Evolutionary conservation across 768 basidiomycete genomes (phyloP).

Genomic region (Russula dissimulans): DNA sequence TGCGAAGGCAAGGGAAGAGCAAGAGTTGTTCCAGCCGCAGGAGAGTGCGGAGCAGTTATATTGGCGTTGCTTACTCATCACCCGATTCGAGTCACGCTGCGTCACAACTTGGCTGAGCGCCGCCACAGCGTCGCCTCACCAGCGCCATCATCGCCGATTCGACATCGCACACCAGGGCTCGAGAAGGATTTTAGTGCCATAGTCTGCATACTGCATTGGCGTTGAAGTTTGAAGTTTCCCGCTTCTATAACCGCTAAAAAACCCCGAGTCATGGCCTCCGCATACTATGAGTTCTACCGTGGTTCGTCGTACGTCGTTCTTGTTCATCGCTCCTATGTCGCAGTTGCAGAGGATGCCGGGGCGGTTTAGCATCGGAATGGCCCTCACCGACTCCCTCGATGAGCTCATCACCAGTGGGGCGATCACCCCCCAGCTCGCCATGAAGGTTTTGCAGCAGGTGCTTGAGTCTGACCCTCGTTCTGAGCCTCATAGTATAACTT

Average conservation of each 20-base stretch:
- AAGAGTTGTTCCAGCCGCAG: not conserved
- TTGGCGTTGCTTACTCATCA: conserved; percentile 1
- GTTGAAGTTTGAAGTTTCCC: not conserved
- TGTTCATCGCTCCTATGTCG: conserved; percentile 26
- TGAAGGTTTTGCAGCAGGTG: conserved; percentile 97
- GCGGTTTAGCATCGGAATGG: conserved; percentile 78
- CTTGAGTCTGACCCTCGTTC: conserved; percentile 1
- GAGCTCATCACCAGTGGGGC: conserved; percentile 95
- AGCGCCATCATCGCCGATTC: not conserved
- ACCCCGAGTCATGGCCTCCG: conserved; percentile 49
- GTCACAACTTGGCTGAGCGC: not conserved
- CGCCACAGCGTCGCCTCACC: not conserved
- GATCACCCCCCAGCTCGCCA: conserved; percentile 96
- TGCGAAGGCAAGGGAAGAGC: not conserved
- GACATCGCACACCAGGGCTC: not conserved
- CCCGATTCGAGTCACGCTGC: conserved; percentile 8
- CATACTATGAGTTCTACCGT: conserved; percentile 90
- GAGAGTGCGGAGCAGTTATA: no score
- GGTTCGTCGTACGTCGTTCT: conserved; percentile 68
- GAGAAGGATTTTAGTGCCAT: no score
- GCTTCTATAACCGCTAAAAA: not conserved
- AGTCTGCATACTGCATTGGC: no score
- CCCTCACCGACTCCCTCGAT: conserved; percentile 95
- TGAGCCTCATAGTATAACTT: not conserved
- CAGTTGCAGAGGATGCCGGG: not conserved